Percentiles rank a stretch among this genome's conserved stretches.
These are phyloP conservation scores for Bipolaris sorokiniana DNA, from an alignment of 2,329 filamentous ascomycete genomes.

Conservation along the genomic window DNA sequence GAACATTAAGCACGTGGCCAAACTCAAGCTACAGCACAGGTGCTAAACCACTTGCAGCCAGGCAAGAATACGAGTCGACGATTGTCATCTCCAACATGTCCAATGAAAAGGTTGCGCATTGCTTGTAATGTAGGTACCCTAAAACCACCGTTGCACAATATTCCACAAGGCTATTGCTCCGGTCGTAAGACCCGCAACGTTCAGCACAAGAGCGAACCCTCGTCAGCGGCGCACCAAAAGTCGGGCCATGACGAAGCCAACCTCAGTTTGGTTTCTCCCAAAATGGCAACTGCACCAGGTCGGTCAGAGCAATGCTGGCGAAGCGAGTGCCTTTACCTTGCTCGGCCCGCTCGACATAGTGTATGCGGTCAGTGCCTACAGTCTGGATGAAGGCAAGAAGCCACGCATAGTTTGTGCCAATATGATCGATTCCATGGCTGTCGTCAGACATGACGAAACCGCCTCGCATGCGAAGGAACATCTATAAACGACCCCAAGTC, in stretches of 20 bases:
- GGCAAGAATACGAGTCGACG: constrained; percentile 6
- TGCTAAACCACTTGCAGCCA: constrained; percentile 1
- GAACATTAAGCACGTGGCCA: constrained; percentile 1
- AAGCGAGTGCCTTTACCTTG: constrained; percentile 38
- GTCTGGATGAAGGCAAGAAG: constrained; percentile 73
- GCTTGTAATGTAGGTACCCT: constrained; percentile 18
- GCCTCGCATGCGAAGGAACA: constrained; percentile 75
- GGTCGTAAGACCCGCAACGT: constrained; percentile 14
- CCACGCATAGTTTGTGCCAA: constrained; percentile 81
- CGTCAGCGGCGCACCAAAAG: constrained; percentile 16
- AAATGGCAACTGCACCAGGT: constrained; percentile 39
- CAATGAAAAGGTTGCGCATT: constrained; percentile 12
- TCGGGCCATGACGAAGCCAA: constrained; percentile 4
- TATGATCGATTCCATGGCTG: constrained; percentile 85
- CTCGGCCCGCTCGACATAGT: constrained; percentile 43
- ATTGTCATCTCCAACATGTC: constrained; percentile 1
- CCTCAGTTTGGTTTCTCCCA: constrained; percentile 32
- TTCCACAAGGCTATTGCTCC: constrained; percentile 13
- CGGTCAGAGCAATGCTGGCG: constrained; percentile 40
- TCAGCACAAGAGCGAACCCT: constrained; percentile 2
- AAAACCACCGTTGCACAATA: constrained; percentile 8
- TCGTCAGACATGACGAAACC: constrained; percentile 93
- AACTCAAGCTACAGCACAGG: background rate
- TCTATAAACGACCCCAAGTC: constrained; percentile 53
- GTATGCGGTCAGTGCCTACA: constrained; percentile 67